phyloP scores from a whole-genome alignment of 2,329 filamentous ascomycete species.

The Epichloe uncinata region DNA sequence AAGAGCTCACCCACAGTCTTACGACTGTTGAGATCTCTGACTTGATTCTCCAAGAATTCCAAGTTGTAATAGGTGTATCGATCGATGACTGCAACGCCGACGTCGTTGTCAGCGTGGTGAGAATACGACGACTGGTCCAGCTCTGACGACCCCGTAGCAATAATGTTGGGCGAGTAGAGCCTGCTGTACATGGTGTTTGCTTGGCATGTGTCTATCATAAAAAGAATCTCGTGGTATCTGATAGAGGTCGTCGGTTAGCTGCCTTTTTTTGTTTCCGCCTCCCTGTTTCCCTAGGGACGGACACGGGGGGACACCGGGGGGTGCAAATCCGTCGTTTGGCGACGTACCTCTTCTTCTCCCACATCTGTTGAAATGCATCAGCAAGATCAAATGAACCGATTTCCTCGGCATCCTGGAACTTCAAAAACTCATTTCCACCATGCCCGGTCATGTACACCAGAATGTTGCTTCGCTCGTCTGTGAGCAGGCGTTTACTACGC shows the following conservation, averaged over 20 bases:
- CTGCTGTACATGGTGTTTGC: conserved; percentile 99
- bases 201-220: conserved; percentile 99
- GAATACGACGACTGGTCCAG: conserved; percentile 95
- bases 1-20: conserved; percentile 89
- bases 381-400: conserved; percentile 93
- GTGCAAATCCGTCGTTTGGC: background rate
- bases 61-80: conserved; percentile 98
- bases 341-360: conserved; percentile 87
- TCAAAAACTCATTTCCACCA: conserved; percentile 93
- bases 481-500: conserved; percentile 82
- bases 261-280: background rate
- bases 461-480: conserved; percentile 92
- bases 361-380: conserved; percentile 98
- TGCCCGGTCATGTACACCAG: conserved; percentile 99
- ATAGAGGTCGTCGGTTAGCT: background rate
- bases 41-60: conserved; percentile 86
- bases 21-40: conserved; percentile 74
- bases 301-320: no score
- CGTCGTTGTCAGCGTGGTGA: conserved; percentile 95
- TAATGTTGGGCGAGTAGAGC: conserved; percentile 95
- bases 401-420: conserved; percentile 97
- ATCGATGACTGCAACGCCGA: conserved; percentile 95
- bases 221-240: conserved; percentile 90
- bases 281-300: background rate
- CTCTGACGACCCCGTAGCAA: conserved; percentile 91